phyloP scores from a whole-genome alignment of 345 rosid genomes.

The Pelargonium nanum region DNA sequence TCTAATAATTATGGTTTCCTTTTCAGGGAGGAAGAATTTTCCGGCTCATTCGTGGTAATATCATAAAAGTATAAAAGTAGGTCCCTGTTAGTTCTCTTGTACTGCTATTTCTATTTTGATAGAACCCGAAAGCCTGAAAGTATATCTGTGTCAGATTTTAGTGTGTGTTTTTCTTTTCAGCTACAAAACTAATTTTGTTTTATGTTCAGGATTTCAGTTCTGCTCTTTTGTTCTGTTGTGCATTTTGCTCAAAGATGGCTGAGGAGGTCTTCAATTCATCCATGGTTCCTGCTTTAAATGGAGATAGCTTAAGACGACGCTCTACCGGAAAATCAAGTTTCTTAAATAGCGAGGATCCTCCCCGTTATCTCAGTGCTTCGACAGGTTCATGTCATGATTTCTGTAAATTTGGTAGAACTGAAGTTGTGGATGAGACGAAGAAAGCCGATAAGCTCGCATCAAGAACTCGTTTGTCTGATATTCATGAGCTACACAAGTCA shows the following conservation, averaged over 20 bases:
- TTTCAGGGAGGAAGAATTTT: background rate
- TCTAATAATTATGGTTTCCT: background rate
- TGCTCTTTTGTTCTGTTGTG: background rate
- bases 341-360: conserved; percentile 10
- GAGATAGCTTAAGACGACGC: background rate
- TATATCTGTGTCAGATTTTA: no score
- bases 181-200: background rate
- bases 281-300: background rate
- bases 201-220: background rate
- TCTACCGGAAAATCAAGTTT: background rate
- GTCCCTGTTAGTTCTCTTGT: background rate
- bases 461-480: background rate
- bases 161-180: no score
- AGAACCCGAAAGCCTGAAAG: no score
- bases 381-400: conserved; percentile 26
- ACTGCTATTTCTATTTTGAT: no score
- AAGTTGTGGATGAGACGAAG: background rate
- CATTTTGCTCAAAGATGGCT: background rate
- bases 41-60: background rate
- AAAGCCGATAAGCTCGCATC: background rate
- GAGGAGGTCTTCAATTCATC: conserved; percentile 1
- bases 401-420: conserved; percentile 21
- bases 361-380: conserved; percentile 26
- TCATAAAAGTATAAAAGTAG: background rate
- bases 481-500: background rate